These are phyloP conservation scores for Suillus cothurnatus DNA, from an alignment of 768 basidiomycete genomes.

Conservation along the genomic window DNA sequence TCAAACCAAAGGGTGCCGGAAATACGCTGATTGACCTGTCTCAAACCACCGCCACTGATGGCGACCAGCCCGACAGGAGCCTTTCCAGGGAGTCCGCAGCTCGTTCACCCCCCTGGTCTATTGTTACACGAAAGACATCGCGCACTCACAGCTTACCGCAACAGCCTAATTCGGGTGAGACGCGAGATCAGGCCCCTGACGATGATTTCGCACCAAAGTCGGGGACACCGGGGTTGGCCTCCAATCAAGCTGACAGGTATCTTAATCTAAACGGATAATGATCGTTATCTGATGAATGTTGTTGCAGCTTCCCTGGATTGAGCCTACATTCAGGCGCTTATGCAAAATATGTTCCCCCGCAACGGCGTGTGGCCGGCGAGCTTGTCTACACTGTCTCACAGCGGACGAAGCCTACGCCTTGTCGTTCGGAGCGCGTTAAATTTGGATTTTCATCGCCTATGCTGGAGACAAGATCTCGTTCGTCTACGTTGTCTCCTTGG, in stretches of 20 bases:
- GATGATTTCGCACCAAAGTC: neutral
- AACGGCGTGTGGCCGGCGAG: neutral
- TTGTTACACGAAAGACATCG: neutral
- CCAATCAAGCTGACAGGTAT: neutral
- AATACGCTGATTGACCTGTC: neutral
- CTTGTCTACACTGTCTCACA: neutral
- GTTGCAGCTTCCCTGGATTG: neutral
- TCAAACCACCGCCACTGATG: neutral
- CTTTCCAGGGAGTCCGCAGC: neutral
- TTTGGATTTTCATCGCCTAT: neutral
- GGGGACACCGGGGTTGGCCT: neutral
- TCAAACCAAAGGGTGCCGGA: neutral
- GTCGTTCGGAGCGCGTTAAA: neutral
- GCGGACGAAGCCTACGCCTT: no score
- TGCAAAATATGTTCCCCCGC: slow-evolving; percentile 1
- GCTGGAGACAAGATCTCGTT: neutral
- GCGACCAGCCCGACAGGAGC: neutral
- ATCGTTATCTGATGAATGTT: neutral
- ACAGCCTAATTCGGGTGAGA: neutral
- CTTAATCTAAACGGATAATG: neutral
- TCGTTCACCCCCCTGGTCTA: neutral
- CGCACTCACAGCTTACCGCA: neutral
- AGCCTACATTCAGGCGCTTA: neutral
- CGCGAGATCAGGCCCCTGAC: neutral
- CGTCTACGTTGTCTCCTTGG: neutral